Conservation (phyloP, 2,329 filamentous ascomycete genomes). For the Penicillium sp. region DNA sequence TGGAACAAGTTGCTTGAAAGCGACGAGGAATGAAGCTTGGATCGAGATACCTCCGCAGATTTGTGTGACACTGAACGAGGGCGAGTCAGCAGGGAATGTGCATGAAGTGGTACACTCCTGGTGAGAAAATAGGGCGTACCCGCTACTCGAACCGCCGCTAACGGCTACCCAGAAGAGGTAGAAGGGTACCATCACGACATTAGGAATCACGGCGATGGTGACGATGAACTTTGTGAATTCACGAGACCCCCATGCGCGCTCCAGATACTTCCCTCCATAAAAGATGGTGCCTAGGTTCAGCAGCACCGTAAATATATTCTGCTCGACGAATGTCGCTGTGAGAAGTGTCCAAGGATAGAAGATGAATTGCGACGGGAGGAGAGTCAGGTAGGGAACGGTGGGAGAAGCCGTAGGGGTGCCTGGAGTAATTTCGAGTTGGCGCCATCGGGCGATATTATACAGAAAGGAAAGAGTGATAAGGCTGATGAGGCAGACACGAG, state of each 20-base stretch:
- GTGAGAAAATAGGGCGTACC: slow-evolving; percentile 37
- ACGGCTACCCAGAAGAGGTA: slow-evolving; percentile 76
- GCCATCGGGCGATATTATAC: slow-evolving; percentile 65
- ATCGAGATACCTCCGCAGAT: slow-evolving; percentile 88
- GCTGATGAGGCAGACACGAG: slow-evolving; percentile 76
- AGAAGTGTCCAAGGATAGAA: slow-evolving; percentile 93
- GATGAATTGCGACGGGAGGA: slow-evolving; percentile 81
- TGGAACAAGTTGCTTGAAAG: slow-evolving; percentile 96
- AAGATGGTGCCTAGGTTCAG: slow-evolving; percentile 81
- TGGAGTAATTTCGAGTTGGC: slow-evolving; percentile 70
- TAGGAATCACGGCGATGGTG: slow-evolving; percentile 78
- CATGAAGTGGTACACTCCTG: slow-evolving; percentile 25
- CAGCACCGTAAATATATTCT: slow-evolving; percentile 84
- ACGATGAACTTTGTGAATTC: slow-evolving; percentile 92
- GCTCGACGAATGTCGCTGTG: slow-evolving; percentile 85
- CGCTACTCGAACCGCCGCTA: slow-evolving; percentile 48
- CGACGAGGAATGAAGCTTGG: slow-evolving; percentile 91
- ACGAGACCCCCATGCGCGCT: slow-evolving; percentile 90
- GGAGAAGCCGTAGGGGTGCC: slow-evolving; percentile 51
- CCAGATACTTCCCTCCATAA: slow-evolving; percentile 91
- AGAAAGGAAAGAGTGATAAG: slow-evolving; percentile 79
- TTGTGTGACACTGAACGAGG: slow-evolving; percentile 68
- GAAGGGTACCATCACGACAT: slow-evolving; percentile 72
- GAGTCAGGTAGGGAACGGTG: slow-evolving; percentile 82
- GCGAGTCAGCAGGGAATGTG: slow-evolving; percentile 30